Percentiles rank a stretch among this genome's conserved stretches.
phyloP scores from a whole-genome alignment of 768 basidiomycete genomes.

The Antrodiella citrinella region DNA sequence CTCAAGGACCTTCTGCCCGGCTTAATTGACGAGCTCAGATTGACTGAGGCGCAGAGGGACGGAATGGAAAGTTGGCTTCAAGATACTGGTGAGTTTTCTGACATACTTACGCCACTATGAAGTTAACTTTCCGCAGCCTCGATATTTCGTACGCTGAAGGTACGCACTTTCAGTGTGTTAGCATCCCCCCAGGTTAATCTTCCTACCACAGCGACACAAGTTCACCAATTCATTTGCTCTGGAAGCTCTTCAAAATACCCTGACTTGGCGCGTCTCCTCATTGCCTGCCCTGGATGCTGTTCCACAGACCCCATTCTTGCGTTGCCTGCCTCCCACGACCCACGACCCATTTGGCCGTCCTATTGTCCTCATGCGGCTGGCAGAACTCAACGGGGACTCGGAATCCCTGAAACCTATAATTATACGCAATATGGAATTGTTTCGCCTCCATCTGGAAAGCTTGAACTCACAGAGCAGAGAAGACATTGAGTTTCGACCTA shows the following conservation, averaged over 20 bases:
- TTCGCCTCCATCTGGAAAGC: conserved; percentile 46
- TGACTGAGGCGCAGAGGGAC: conserved; percentile 36
- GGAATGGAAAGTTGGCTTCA: conserved; percentile 57
- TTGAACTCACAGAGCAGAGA: conserved; percentile 25
- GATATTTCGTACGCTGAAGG: conserved; percentile 41
- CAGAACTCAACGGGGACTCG: conserved; percentile 30
- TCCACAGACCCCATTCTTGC: conserved; percentile 30
- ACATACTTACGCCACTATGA: no score
- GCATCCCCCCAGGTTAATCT: conserved; percentile 6
- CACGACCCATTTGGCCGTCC: conserved; percentile 61
- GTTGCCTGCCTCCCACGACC: conserved; percentile 45
- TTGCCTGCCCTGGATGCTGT: conserved; percentile 17
- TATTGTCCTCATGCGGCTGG: conserved; percentile 45
- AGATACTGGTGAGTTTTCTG: conserved; percentile 51
- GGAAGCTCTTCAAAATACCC: conserved; percentile 27
- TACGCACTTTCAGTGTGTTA: conserved; percentile 22
- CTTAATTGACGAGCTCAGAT: conserved; percentile 47
- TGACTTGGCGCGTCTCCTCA: conserved; percentile 16
- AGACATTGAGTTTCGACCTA: conserved; percentile 20
- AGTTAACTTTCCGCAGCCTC: conserved; percentile 16
- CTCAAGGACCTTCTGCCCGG: conserved; percentile 52
- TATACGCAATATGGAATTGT: conserved; percentile 41
- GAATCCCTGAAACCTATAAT: conserved; percentile 35
- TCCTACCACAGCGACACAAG: conserved; percentile 50
- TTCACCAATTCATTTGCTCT: conserved; percentile 57